Base-by-base conservation (phyloP, 1,139 yeast genomes). In the Suhomyces coccinellae region DNA sequence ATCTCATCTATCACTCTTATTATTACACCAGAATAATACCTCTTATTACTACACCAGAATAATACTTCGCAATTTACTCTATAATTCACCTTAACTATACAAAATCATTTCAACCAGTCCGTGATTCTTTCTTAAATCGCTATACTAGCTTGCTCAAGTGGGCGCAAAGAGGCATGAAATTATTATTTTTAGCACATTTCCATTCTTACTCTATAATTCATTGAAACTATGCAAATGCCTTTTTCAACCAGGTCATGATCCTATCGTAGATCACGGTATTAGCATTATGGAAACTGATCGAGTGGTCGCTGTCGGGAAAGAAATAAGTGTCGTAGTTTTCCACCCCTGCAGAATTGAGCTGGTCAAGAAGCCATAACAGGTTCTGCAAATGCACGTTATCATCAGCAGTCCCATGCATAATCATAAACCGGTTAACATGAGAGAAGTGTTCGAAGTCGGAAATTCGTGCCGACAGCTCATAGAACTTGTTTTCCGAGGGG, bases 351-450 rank as follows among this genome's bases (percentile, higher is more conserved):
- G 77, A 39, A 57, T 89, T 85, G 41, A 93, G 71, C 46, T 79
- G 65, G 62, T 95, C 97, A 17, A 93, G 57, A 33, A 93, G 67
- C 59, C 84, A 79, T 52, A 85, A 73, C 34, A 95, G 85, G 65
- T 93, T 90, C 62, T 90, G 97, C 51, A 90, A 70, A 66, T 93
- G 99, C 20, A 93, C 99, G 64, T 93, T 93, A 61, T 95, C 99
- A 65, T 93, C 99, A 2, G 95, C 95, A 0, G 98, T 86, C 1
- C 99, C 99, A 59, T 93, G 99, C 85, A 91, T 85, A 6, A 93
- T 59, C 50, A 93, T 65, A 58, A 95, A 87, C 52, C 97, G 71
- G 31, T 75, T 68, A 1, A 77, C 64, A 1, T 60, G 52, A 33
- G 66, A 62, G 56, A 85, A 83, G n/a, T 71, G 69, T 1, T 66